A percentile compares a stretch with the other conserved stretches of the same genome.
Evolutionary conservation across 2,329 filamentous ascomycete genomes (phyloP).

Genomic region (Apiospora malaysiana): DNA sequence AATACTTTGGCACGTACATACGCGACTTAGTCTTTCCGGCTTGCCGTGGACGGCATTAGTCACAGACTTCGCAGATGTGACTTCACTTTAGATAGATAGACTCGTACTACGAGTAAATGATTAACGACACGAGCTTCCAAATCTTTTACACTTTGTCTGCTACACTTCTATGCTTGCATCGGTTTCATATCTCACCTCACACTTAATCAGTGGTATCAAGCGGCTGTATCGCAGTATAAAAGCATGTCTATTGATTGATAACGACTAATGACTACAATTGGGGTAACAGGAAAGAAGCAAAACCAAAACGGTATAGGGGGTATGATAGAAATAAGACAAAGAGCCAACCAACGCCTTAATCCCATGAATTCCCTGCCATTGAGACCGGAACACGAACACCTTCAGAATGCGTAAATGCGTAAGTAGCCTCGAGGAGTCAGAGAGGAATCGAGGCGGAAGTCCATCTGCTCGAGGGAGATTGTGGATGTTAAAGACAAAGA

Average conservation of each 20-base stretch:
- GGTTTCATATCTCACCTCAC: neutral
- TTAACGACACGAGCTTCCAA: neutral
- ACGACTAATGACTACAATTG: neutral
- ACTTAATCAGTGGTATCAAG: neutral
- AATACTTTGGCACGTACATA: neutral
- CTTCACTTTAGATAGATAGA: constrained; percentile 5
- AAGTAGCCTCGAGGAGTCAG: neutral
- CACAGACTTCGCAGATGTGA: neutral
- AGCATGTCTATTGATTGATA: constrained; percentile 2
- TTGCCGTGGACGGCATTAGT: neutral
- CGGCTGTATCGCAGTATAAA: neutral
- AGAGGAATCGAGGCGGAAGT: neutral
- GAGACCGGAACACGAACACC: constrained; percentile 13
- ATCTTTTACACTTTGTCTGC: neutral
- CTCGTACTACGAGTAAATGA: constrained; percentile 6
- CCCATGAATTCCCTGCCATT: neutral
- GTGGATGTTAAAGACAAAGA: neutral
- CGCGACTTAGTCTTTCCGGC: neutral
- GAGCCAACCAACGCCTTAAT: constrained; percentile 13
- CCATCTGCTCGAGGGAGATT: neutral
- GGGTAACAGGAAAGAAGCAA: neutral
- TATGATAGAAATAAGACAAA: neutral
- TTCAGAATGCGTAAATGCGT: constrained; percentile 13
- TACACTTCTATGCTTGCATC: too few relatives aligned
- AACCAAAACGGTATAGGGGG: constrained; percentile 8